Base-by-base conservation (phyloP, 1,284 basidiomycete genomes). In the Vanrija humicola region DNA sequence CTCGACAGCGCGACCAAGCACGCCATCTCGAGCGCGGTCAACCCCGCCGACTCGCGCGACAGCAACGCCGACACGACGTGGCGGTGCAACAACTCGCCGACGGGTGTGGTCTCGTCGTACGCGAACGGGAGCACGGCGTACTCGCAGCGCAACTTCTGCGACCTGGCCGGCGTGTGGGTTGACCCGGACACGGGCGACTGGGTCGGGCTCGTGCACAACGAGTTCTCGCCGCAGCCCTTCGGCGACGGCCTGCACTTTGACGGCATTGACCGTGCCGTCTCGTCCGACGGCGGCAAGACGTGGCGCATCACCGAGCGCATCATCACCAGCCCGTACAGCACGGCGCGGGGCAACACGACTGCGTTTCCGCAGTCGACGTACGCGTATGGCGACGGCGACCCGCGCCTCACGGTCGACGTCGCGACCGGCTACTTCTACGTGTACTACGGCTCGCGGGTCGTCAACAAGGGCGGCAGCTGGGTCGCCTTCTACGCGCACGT, bases 111-210 rank as follows among this genome's bases (percentile, higher is more conserved):
- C 45, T 10, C 50, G 8, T 51, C 28, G 3, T 45, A 10, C n/a
- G 18, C 52, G 8, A 40, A 25, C 14, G 50, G 50, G 3, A 16
- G 19, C 25, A 40, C 18, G n/a, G 9, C 15, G 0, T 59, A 56
- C 38, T 23, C 10, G n/a, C 51, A 59, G 48, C 18, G 29, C 5
- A 60, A 60, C 54, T 60, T 49, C 39, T 60, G 58, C 43, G 58
- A 60, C 46, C 43, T 60, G 8, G 45, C 40, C 12, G 55, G 52
- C 5, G 25, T 53, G 1, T 50, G 49, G 51, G 51, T 56, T 14
- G 58, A 60, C 49, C 55, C 58, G 6, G 58, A 60, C 46, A 49
- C 50, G 3, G 58, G 55, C 18, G 54, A 56, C 46, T 56, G 54
- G 34, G 25, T 39, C 42, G 52, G 58, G 3, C 58, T 56, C 28